phyloP scores from a whole-genome alignment of 306 rosid species.

The Mimosa pudica region DNA sequence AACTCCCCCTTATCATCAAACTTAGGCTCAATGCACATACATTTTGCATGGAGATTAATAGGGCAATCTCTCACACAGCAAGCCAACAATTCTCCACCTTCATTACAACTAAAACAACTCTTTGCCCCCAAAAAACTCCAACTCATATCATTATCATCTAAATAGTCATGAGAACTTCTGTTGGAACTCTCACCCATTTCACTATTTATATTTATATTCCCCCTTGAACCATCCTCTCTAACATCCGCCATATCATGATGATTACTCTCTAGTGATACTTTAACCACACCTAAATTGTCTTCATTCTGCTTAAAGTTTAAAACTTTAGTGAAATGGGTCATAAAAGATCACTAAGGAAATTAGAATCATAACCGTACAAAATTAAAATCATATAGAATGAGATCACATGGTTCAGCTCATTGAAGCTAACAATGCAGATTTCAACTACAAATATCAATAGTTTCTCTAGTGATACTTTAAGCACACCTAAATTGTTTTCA shows the following conservation, averaged over 20 bases:
- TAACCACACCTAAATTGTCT: background rate
- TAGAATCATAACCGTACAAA: background rate
- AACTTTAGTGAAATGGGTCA: background rate
- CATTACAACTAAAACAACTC: conserved; percentile 54
- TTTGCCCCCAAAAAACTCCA: conserved; percentile 32
- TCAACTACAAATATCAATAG: too few species aligned
- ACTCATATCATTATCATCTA: background rate
- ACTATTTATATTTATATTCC: background rate
- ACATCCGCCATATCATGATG: background rate
- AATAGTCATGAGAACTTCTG: background rate
- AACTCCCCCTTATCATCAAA: conserved; percentile 60
- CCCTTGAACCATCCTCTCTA: background rate
- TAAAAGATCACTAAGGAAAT: background rate
- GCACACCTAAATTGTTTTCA: background rate
- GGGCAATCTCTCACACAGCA: conserved; percentile 63
- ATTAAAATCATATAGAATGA: too few species aligned
- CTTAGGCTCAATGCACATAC: conserved; percentile 55
- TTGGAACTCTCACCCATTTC: background rate
- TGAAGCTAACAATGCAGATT: too few species aligned
- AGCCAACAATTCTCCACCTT: conserved; percentile 40
- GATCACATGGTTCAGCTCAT: too few species aligned
- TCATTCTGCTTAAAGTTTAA: conserved; percentile 23
- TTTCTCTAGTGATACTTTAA: background rate
- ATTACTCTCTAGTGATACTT: conserved; percentile 6
- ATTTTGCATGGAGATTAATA: conserved; percentile 53